phyloP scores from a whole-genome alignment of 306 rosid genomes.

The Cucurbita maxima region DNA sequence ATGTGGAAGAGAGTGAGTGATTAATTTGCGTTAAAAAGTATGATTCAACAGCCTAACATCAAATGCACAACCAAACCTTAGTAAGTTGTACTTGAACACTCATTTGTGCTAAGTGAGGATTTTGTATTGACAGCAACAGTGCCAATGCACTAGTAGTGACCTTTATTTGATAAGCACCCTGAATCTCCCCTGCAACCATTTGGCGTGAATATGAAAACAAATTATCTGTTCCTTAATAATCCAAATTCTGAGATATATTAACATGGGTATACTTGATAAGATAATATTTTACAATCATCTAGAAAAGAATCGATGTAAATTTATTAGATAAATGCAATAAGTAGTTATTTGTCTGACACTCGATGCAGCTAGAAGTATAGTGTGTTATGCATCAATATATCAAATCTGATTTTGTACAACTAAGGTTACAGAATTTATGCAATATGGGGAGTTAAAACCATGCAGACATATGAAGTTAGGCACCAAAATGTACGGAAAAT shows the following conservation, averaged over 20 bases:
- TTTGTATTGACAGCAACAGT: constrained; percentile 52
- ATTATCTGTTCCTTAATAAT: not conserved
- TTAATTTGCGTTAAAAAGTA: constrained; percentile 13
- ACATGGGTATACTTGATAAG: not conserved
- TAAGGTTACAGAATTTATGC: not conserved
- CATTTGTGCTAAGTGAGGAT: constrained; percentile 42
- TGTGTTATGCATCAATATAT: not conserved
- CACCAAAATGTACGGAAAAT: not conserved
- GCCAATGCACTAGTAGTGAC: constrained; percentile 86
- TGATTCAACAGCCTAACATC: not conserved
- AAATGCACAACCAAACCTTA: constrained; percentile 34
- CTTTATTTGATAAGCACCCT: constrained; percentile 87
- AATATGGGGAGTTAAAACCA: not conserved
- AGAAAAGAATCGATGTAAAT: not conserved
- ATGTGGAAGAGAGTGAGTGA: constrained; percentile 2
- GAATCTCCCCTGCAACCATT: constrained; percentile 62
- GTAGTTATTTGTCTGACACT: not conserved
- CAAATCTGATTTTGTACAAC: not conserved
- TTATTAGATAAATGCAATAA: not conserved
- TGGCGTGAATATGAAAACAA: not conserved
- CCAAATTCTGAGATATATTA: not conserved
- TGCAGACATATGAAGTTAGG: not conserved
- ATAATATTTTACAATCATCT: not conserved
- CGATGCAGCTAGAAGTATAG: not conserved
- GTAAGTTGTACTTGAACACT: constrained; percentile 54